Percentiles rank a stretch among this genome's conserved stretches.
These are phyloP conservation scores for Psilocybe cyanescens DNA, from an alignment of 768 basidiomycete genomes.

Conservation along the genomic window DNA sequence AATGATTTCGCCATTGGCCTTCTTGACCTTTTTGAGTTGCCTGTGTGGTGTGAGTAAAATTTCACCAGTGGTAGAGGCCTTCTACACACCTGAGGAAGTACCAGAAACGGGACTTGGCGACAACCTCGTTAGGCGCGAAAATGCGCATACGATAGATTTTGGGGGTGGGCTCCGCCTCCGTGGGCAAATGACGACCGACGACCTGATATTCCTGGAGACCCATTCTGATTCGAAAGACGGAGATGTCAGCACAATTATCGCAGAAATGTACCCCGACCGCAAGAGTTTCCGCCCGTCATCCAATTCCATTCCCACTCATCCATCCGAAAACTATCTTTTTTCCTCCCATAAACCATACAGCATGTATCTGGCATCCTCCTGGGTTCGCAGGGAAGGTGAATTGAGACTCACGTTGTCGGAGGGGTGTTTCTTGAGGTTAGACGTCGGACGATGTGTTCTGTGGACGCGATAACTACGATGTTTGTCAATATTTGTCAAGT, in stretches of 20 bases:
- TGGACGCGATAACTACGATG: slow-evolving; percentile 16
- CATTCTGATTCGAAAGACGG: slow-evolving; percentile 50
- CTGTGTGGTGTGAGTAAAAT: slow-evolving; percentile 37
- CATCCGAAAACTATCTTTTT: slow-evolving; percentile 24
- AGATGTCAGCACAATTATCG: slow-evolving; percentile 8
- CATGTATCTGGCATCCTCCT: background rate
- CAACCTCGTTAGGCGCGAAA: slow-evolving; percentile 97
- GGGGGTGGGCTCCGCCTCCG: slow-evolving; percentile 88
- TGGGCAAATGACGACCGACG: slow-evolving; percentile 96
- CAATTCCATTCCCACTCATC: slow-evolving; percentile 25
- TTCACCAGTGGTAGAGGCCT: background rate
- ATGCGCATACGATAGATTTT: slow-evolving; percentile 99
- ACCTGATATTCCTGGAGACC: slow-evolving; percentile 92
- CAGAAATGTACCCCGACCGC: slow-evolving; percentile 11
- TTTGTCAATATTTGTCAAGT: slow-evolving; percentile 14
- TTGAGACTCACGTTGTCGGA: slow-evolving; percentile 37
- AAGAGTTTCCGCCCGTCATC: slow-evolving; percentile 27
- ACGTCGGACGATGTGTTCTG: slow-evolving; percentile 20
- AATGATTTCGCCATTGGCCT: slow-evolving; percentile 98
- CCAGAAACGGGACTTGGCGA: slow-evolving; percentile 99
- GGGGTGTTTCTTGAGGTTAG: slow-evolving; percentile 39
- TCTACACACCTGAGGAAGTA: slow-evolving; percentile 87
- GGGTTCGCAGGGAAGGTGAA: slow-evolving; percentile 5
- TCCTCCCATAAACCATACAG: slow-evolving; percentile 11
- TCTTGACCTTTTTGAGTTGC: slow-evolving; percentile 99